Percentiles rank a stretch among this genome's conserved stretches.
These are phyloP conservation scores for Scytalidium lignicola DNA, from an alignment of 2,329 filamentous ascomycete genomes.

Conservation along the genomic window DNA sequence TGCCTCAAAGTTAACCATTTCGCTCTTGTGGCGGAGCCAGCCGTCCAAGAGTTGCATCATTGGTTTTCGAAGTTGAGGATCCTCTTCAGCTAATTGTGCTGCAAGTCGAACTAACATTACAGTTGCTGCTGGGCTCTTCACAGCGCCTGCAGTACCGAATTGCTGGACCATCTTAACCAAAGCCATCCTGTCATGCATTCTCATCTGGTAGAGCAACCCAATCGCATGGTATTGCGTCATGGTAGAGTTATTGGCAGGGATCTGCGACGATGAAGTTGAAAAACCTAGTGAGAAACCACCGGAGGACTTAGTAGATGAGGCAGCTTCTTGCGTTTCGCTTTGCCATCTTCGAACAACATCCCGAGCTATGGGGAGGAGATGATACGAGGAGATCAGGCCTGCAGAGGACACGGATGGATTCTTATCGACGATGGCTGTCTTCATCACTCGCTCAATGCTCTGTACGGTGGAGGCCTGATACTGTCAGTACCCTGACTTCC, in stretches of 20 bases:
- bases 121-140: conserved; percentile 91
- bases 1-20: conserved; percentile 99
- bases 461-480: conserved; percentile 84
- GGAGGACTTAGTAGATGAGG: conserved; percentile 81
- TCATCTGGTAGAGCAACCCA: conserved; percentile 95
- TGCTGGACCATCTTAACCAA: conserved; percentile 99
- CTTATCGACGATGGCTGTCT: conserved; percentile 98
- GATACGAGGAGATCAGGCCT: conserved; percentile 93
- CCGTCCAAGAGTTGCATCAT: conserved; percentile 97
- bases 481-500: conserved; percentile 19
- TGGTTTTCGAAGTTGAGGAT: conserved; percentile 79
- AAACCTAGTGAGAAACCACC: conserved; percentile 90
- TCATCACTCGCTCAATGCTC: conserved; percentile 96
- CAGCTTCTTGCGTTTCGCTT: conserved; percentile 96
- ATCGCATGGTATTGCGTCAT: conserved; percentile 99
- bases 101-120: conserved; percentile 90
- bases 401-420: conserved; percentile 96
- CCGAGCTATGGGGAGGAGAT: conserved; percentile 90
- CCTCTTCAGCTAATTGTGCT: conserved; percentile 90
- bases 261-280: conserved; percentile 68
- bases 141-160: conserved; percentile 82
- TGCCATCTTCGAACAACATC: conserved; percentile 98
- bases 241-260: conserved; percentile 85
- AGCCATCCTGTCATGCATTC: conserved; percentile 94
- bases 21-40: conserved; percentile 97